These are phyloP conservation scores for Actinidia polygama DNA, from an alignment of 179 eudicot genomes.

Conservation along the genomic window DNA sequence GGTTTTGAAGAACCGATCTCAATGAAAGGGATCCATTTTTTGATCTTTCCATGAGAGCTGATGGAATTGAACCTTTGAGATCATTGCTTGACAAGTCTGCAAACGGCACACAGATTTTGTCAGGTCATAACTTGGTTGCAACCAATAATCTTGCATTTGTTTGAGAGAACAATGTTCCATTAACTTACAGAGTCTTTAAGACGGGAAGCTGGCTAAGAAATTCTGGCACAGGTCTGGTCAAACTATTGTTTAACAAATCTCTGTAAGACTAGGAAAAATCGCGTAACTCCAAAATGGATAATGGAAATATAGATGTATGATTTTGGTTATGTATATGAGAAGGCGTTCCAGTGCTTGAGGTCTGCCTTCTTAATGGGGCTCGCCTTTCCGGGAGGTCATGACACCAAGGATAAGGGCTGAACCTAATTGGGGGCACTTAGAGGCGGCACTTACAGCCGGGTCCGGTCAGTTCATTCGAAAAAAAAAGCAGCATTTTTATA, in stretches of 20 bases:
- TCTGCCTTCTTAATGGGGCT: no score
- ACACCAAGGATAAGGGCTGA: no score
- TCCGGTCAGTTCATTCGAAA: no score
- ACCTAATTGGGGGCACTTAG: no score
- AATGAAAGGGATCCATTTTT: slow-evolving; percentile 9
- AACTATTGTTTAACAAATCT: slow-evolving; percentile 28
- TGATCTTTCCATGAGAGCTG: slow-evolving; percentile 19
- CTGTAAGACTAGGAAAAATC: slow-evolving; percentile 1
- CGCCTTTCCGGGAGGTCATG: no score
- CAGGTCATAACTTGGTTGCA: background rate
- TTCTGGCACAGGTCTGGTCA: slow-evolving; percentile 24
- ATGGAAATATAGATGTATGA: no score
- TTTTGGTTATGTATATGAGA: no score
- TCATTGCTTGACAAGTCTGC: no score
- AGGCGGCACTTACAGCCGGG: no score
- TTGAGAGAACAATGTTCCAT: background rate
- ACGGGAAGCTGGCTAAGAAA: slow-evolving; percentile 7
- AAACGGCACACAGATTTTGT: background rate
- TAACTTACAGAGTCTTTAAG: slow-evolving; percentile 23
- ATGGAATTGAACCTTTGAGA: no score
- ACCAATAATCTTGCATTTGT: background rate
- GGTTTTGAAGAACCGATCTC: slow-evolving; percentile 13
- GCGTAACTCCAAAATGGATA: no score
- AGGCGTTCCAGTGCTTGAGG: no score
- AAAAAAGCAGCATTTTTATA: background rate